Base-by-base conservation (phyloP, 176 grass and related monocot species). In the Carex myosuroides region DNA sequence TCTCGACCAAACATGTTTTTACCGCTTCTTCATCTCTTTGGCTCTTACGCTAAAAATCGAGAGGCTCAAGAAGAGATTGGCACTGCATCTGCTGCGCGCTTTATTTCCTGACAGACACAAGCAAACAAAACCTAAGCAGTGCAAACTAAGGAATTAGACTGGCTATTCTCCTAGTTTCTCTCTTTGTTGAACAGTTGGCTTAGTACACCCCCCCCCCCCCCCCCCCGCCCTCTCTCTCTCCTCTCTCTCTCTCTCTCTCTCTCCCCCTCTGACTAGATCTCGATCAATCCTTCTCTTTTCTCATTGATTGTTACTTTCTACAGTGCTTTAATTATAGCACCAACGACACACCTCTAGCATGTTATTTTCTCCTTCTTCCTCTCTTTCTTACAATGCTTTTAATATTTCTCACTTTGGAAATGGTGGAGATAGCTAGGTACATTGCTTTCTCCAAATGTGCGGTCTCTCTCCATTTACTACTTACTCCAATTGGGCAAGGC, bases 371-470 rank as follows among this genome's bases (percentile, higher is more conserved):
- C 71, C 46, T 75, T 29, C 71, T 53, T 75, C 71, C 44, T 75
- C 20, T 53, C 71, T 75, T 26, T 75, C 46, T 50, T 52, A 22
- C 20, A n/a, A 74, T 53, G 46, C 71, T 30, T 54, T 75, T 14
- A 75, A 74, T 75, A 74, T 75, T 54, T 53, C 5, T 74, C 41
- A 74, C 70, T 74, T 74, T 74, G 70, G 70, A 74, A 74, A 74
- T 74, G 70, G 70, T 53, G 70, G 10, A 26, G 44, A 50, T 22
- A 26, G 20, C 22, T 22, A 67, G 30, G 64, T 48, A 73, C n/a
- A 73, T 71, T 71, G 68, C 35, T 46, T 73, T 70, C 44, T 50
- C 42, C 39, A 73, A 50, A 26, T 74, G 11, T 74, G 44, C n/a
- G 2, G 18, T 73, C 62, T 32, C 12, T 64, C 62, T 64, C 61